Evolutionary conservation across 2,329 filamentous ascomycete genomes (phyloP), one percentile per base, ranked within the genome.

Genomic region (Pestalotiopsis sp.): DNA sequence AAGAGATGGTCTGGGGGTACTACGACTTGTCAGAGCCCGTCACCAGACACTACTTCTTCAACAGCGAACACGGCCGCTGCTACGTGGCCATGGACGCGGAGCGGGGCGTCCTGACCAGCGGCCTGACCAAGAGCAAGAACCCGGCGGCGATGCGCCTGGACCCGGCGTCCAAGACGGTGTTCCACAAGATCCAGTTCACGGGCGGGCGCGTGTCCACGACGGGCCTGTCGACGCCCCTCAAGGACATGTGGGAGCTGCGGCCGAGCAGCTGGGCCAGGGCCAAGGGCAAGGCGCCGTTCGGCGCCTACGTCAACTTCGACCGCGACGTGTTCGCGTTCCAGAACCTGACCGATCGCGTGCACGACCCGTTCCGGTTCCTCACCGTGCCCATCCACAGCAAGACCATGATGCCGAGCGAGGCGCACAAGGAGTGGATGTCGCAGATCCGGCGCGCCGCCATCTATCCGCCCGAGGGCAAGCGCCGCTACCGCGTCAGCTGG

Each of bases 1-100:
- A 67, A 20, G 13, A 23, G 14, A 66, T 66, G 64, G 20, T 69
- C 62, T 69, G 67, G 67, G 38, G 2, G 36, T 57, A 45, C 41
- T 69, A 39, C 27, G 45, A 65, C 23, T 17, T 2, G 6, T 25
- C 25, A 17, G 31, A 58, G 38, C 62, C 65, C 49, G n/a, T 38
- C 4, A 63, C 61, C 39, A 61, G 61, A 3, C 57, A 67, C 38
- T 68, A 68, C 61, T 38, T 69, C 38, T 38, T 36, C 27, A 6
- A 17, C 25, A 23, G 14, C 23, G 25, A 23, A 13, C 12, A n/a
- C n/a, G 38, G 17, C 20, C 39, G 27, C 23, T 41, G 13, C 20
- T 49, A 63, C 31, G 36, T 36, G n/a, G 61, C 61, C 3, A n/a
- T 63, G 5, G 36, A 63, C 61, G 27, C 61, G 12, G 20, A 0